Percentiles rank a stretch among this genome's conserved stretches.
phyloP scores from a whole-genome alignment of 495 filamentous ascomycete species.

The Penicillium herquei region DNA sequence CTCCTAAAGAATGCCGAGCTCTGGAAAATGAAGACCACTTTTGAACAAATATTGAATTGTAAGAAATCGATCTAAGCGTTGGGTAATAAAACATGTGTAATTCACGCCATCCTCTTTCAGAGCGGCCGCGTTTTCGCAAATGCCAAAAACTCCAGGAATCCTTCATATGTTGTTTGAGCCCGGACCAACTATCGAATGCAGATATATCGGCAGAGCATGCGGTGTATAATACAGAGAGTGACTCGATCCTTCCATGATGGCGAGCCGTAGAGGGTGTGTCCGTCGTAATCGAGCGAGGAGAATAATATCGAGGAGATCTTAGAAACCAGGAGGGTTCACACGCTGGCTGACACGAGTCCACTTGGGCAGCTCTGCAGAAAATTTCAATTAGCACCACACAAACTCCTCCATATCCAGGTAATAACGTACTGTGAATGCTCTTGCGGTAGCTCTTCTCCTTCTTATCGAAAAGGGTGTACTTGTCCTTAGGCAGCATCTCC shows the following conservation, averaged over 20 bases:
- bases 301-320: conserved; percentile 26
- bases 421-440: conserved; percentile 88
- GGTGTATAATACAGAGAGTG: conserved; percentile 38
- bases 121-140: conserved; percentile 26
- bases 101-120: conserved; percentile 15
- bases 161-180: conserved; percentile 26
- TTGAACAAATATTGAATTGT: conserved; percentile 20
- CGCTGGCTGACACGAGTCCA: conserved; percentile 94
- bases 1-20: neutral
- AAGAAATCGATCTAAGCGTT: conserved; percentile 21
- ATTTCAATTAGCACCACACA: conserved; percentile 1
- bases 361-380: conserved; percentile 74
- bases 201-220: conserved; percentile 2
- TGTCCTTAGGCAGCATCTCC: conserved; percentile 95
- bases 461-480: conserved; percentile 96
- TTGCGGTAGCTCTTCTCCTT: conserved; percentile 96
- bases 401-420: neutral
- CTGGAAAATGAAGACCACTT: neutral
- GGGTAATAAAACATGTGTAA: conserved; percentile 30
- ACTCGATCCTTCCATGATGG: conserved; percentile 8
- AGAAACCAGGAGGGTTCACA: conserved; percentile 92
- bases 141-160: conserved; percentile 42
- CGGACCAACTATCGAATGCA: conserved; percentile 4
- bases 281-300: neutral
- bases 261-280: conserved; percentile 9